These are phyloP conservation scores for Debaryomyces sp. DNA, from an alignment of 1,139 yeast genomes.

Conservation along the genomic window DNA sequence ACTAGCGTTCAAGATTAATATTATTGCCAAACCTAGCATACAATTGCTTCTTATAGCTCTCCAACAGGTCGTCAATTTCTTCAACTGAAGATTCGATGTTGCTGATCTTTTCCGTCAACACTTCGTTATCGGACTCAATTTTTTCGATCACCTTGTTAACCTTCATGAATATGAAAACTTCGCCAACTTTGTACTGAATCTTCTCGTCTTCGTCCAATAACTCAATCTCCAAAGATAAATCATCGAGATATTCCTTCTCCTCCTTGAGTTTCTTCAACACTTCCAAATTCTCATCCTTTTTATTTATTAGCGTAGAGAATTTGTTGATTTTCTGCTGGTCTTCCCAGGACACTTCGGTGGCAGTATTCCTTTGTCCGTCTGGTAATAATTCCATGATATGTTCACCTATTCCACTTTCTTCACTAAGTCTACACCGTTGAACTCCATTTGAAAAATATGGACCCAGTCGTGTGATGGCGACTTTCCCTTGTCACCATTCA, in stretches of 20 bases:
- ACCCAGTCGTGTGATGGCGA: background rate
- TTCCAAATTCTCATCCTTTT: slow-evolving; percentile 60
- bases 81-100: slow-evolving; percentile 50
- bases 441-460: background rate
- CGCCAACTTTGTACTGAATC: slow-evolving; percentile 74
- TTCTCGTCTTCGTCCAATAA: slow-evolving; percentile 78
- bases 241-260: slow-evolving; percentile 89
- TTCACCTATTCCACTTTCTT: background rate
- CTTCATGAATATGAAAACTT: slow-evolving; percentile 68
- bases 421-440: background rate
- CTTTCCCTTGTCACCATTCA: background rate
- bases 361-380: slow-evolving; percentile 66
- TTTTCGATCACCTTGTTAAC: slow-evolving; percentile 67
- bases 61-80: slow-evolving; percentile 55
- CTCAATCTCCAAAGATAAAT: slow-evolving; percentile 82
- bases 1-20: slow-evolving; percentile 73
- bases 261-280: slow-evolving; percentile 53
- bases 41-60: slow-evolving; percentile 64
- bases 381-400: slow-evolving; percentile 57
- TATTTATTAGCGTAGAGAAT: slow-evolving; percentile 78
- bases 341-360: slow-evolving; percentile 76
- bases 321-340: slow-evolving; percentile 90
- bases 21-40: slow-evolving; percentile 90
- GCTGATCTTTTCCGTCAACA: slow-evolving; percentile 52
- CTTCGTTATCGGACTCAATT: slow-evolving; percentile 62